Conservation (phyloP, 148 eudicot genomes). For the Polygonum aviculare region DNA sequence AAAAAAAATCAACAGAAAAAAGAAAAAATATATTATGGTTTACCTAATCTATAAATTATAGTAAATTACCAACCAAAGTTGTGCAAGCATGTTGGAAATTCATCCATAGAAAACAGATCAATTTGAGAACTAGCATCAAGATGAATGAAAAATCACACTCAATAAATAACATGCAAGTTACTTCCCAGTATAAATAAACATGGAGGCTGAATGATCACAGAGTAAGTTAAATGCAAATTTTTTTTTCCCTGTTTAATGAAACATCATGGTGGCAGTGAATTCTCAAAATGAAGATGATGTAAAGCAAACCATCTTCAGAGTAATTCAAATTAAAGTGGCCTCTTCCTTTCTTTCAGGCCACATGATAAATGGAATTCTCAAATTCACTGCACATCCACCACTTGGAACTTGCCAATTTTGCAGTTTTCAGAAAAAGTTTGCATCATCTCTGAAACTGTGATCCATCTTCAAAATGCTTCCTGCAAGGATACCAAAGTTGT, state of each 20-base stretch:
- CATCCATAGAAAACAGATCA: not conserved
- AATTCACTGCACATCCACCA: slow-evolving; percentile 1
- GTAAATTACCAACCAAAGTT: not conserved
- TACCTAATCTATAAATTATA: not conserved
- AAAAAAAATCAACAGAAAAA: not conserved
- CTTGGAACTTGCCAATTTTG: not conserved
- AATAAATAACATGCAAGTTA: not conserved
- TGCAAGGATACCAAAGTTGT: not conserved
- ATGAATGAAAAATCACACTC: slow-evolving; percentile 4
- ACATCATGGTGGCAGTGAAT: not conserved
- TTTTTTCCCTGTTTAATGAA: not conserved
- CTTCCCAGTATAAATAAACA: not conserved
- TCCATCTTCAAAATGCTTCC: not conserved
- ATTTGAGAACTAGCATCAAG: not conserved
- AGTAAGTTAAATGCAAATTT: not conserved
- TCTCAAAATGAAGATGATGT: slow-evolving; percentile 2
- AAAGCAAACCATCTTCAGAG: not conserved
- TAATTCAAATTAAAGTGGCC: not conserved
- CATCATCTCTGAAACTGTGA: not conserved
- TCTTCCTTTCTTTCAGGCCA: not conserved
- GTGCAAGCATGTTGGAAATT: not conserved
- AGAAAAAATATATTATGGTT: too few relatives aligned
- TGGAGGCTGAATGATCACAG: not conserved
- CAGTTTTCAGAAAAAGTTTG: not conserved
- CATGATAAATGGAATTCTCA: not conserved